A percentile compares a stretch with the other conserved stretches of the same genome.
Evolutionary conservation across 2,329 filamentous ascomycete species (phyloP).

Genomic region (Thielaviopsis ethacetica): DNA sequence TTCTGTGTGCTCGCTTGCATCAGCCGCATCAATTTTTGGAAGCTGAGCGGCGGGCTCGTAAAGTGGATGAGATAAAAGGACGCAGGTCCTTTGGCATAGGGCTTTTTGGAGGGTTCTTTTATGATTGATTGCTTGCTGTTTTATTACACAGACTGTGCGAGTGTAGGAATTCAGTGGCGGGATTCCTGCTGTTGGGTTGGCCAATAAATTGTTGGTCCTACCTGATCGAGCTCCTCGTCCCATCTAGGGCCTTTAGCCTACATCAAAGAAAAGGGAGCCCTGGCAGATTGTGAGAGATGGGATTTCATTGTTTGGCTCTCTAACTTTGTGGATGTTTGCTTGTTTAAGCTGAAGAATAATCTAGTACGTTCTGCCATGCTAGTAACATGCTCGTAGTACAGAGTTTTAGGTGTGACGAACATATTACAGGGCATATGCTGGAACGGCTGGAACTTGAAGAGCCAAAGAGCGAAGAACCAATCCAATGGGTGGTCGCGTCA

Average conservation of each 20-base stretch:
- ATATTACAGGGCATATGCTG: neutral
- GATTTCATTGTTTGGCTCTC: neutral
- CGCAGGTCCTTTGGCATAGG: neutral
- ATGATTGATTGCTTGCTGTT: neutral
- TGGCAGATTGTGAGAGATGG: neutral
- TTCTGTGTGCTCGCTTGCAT: neutral
- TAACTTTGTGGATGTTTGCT: neutral
- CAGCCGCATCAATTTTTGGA: neutral
- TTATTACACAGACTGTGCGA: neutral
- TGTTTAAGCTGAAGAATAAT: neutral
- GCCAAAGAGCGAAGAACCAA: too few relatives aligned
- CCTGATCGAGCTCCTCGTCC: neutral
- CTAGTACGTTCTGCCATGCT: neutral
- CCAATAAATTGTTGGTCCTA: neutral
- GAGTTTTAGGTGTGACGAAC: neutral
- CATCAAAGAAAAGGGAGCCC: neutral
- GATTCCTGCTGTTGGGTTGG: neutral
- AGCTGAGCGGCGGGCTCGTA: neutral
- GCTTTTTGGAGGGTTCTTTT: too few relatives aligned
- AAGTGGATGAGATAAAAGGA: neutral
- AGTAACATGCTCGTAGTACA: neutral
- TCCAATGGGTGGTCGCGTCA: too few relatives aligned
- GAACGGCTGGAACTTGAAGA: neutral
- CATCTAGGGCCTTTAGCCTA: neutral
- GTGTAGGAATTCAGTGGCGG: neutral